Evolutionary conservation across 805 yeast species (phyloP), one percentile per base, ranked within the genome.

Genomic region (Kluyveromyces dobzhanskii): DNA sequence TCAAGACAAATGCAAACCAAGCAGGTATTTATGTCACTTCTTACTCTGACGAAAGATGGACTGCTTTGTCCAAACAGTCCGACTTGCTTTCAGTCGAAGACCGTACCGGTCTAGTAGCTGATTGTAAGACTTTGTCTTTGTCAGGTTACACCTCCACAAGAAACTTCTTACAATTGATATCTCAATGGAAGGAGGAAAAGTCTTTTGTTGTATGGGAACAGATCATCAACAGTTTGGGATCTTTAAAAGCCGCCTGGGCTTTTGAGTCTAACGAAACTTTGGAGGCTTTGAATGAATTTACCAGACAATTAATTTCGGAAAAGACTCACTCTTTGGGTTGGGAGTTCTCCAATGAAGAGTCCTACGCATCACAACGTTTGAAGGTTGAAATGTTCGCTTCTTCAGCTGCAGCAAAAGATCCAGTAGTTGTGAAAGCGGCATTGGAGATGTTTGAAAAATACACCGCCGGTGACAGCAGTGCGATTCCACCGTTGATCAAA

Each of bases 21-120:
- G 70, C 80, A 21, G 90, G 92, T 56, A 74, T 84, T 40, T 84
- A 77, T 61, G 71, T 88, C 50, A 80, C 87, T 30, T 75, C 78
- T 32, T 84, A 84, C 59, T 62, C 80, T 12, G 70, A 77, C 31
- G 78, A 72, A 35, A 76, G 88, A 58, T 78, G 87, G 78, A 62
- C 66, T 35, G 77, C 78, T 56, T 69, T 83, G 49, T 85, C 85
- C 39, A 55, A 71, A 44, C 71, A 70, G 30, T 67, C 68, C 9
- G 77, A 76, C 30, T 63, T 71, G 49, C 69, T 84, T 50, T 70
- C 85, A 9, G 81, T 79, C 38, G 84, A 80, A 56, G 94, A 84
- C 61, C 76, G 85, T 61, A 76, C 80, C 40, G 90, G 88, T 31
- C 69, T 81, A 49, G 81, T 83, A 35, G 82, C 88, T n/a, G 94